Percentiles rank a stretch among this genome's conserved stretches.
Evolutionary conservation across 108 stramenopile genomes (phyloP).

Genomic region (Cyclotella atomus): DNA sequence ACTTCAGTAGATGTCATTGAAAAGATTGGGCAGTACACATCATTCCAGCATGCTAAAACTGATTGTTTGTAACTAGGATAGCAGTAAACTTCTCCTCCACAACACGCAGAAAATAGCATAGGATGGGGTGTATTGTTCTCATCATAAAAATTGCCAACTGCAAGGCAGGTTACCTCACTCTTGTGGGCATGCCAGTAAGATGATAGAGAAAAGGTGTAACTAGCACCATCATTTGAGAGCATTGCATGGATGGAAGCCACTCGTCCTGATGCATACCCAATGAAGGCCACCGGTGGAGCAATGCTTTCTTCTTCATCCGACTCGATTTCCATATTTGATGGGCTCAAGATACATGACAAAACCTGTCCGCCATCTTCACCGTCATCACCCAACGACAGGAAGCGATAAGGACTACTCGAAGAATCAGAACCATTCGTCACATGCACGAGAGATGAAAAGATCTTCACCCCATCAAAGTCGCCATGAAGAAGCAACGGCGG

Average conservation of each 20-base stretch:
- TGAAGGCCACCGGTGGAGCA: neutral
- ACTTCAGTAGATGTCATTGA: slow-evolving; percentile 29
- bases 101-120: slow-evolving; percentile 13
- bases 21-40: slow-evolving; percentile 16
- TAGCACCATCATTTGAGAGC: neutral
- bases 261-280: slow-evolving; percentile 5
- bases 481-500: neutral
- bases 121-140: neutral
- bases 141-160: slow-evolving; percentile 3
- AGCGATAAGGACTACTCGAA: neutral
- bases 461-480: neutral
- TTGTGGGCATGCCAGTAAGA: neutral
- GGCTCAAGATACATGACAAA: neutral
- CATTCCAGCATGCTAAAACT: slow-evolving; percentile 19
- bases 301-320: neutral
- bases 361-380: slow-evolving; percentile 3
- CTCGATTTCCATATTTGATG: neutral
- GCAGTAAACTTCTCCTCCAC: slow-evolving; percentile 13
- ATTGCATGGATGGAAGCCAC: neutral
- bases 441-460: neutral
- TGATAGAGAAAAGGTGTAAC: neutral
- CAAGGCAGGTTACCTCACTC: neutral
- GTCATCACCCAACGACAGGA: neutral
- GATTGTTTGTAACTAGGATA: slow-evolving; percentile 23
- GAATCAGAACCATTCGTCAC: neutral